phyloP scores from a whole-genome alignment of 2,329 filamentous ascomycete species.

The Aspergillus uvarum region DNA sequence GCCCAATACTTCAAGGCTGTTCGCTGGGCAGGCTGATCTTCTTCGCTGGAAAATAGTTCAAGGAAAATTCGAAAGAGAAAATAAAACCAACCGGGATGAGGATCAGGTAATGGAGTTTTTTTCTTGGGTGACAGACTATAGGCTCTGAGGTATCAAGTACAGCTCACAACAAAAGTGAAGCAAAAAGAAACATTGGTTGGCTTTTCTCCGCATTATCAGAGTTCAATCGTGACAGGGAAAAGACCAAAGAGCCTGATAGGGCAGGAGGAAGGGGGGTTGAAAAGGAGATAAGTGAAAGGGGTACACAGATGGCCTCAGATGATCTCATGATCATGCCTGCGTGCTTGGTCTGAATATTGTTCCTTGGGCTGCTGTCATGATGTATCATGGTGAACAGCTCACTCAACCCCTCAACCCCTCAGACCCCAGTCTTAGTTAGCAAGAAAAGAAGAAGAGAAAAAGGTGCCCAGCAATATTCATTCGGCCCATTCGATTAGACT shows the following conservation, averaged over 20 bases:
- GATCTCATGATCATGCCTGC: background rate
- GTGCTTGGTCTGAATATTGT: background rate
- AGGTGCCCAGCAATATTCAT: constrained; percentile 15
- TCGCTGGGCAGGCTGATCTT: constrained; percentile 5
- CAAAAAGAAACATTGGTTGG: background rate
- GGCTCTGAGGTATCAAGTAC: background rate
- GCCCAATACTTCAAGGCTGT: constrained; percentile 17
- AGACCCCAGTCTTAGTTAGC: constrained; percentile 6
- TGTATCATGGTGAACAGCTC: constrained; percentile 13
- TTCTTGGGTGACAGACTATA: background rate
- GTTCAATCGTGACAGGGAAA: background rate
- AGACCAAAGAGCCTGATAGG: background rate
- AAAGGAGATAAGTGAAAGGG: constrained; percentile 4
- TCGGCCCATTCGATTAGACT: constrained; percentile 19
- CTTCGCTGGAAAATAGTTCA: background rate
- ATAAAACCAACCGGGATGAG: background rate
- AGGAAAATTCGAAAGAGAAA: background rate
- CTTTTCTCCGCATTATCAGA: background rate
- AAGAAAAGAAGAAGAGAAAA: background rate
- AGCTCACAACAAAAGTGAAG: background rate
- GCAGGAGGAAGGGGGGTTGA: background rate
- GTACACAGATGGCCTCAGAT: background rate
- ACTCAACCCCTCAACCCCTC: background rate
- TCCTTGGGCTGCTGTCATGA: constrained; percentile 21
- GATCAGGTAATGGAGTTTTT: background rate